These are phyloP conservation scores for Austropuccinia psidii DNA, from an alignment of 1,284 basidiomycete species.

Conservation along the genomic window DNA sequence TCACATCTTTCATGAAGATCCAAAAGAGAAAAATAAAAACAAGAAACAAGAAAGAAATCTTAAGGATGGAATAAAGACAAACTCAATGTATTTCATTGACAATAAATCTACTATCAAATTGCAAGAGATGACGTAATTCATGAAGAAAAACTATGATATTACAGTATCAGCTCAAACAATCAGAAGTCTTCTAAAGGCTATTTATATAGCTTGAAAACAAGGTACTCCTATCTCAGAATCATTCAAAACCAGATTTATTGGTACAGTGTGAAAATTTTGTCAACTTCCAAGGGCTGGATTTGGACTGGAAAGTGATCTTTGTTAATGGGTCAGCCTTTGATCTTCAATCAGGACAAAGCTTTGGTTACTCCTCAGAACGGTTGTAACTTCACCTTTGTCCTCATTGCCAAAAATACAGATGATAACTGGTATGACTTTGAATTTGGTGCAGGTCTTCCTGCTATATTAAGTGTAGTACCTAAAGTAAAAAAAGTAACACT, in stretches of 20 bases:
- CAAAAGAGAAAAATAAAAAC: too few species aligned
- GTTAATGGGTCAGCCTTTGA: not conserved
- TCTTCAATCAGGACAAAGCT: not conserved
- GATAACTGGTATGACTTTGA: too few species aligned
- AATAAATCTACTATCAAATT: not conserved
- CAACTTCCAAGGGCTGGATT: not conserved
- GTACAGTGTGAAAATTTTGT: not conserved
- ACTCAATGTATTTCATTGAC: not conserved
- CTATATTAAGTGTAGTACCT: not conserved
- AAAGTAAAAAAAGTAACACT: constrained; percentile 1
- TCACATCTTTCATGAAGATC: too few species aligned
- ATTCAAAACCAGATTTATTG: not conserved
- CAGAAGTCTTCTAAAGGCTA: not conserved
- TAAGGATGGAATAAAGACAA: not conserved
- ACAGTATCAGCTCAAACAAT: not conserved
- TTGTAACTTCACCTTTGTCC: too few species aligned
- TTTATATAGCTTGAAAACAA: not conserved
- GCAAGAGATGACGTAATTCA: not conserved
- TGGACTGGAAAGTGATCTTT: not conserved
- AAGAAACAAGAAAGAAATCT: not conserved
- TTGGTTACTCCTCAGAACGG: not conserved
- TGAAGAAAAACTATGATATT: not conserved
- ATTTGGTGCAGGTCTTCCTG: not conserved
- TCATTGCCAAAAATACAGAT: too few species aligned
- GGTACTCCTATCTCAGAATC: not conserved